Percentiles rank a stretch among this genome's conserved stretches.
Conservation (phyloP, 371 early-diverging fungal species). For the Capillidium heterosporum region DNA sequence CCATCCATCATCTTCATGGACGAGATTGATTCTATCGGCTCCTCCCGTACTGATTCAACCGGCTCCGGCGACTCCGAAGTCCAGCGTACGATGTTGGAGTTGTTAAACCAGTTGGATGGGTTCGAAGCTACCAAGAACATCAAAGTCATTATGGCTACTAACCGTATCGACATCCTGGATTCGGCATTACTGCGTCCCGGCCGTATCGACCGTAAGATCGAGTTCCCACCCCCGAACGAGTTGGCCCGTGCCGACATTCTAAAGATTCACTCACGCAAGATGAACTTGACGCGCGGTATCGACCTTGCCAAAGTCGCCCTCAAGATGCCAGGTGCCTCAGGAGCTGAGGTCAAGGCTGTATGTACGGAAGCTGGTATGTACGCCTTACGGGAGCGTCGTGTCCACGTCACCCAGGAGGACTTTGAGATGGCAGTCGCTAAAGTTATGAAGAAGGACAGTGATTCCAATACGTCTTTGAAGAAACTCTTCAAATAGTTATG, state of each 20-base stretch:
- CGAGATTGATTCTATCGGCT: constrained; percentile 99
- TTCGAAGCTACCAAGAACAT: constrained; percentile 98
- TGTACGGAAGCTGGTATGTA: constrained; percentile 99
- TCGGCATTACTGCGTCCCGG: constrained; percentile 95
- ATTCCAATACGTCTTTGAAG: constrained; percentile 86
- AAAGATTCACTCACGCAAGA: constrained; percentile 98
- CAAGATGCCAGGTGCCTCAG: constrained; percentile 87
- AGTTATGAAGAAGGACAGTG: constrained; percentile 98
- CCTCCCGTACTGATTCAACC: constrained; percentile 71
- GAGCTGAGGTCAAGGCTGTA: constrained; percentile 97
- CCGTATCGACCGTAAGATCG: constrained; percentile 99
- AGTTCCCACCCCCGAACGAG: constrained; percentile 98
- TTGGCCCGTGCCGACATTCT: constrained; percentile 94
- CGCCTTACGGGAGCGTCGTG: constrained; percentile 94
- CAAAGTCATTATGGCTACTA: constrained; percentile 99
- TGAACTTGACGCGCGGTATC: constrained; percentile 98
- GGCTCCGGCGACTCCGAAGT: constrained; percentile 95
- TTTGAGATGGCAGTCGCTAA: constrained; percentile 99
- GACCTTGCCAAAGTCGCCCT: constrained; percentile 92
- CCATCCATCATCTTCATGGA: constrained; percentile 99
- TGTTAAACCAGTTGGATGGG: constrained; percentile 98
- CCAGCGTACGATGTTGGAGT: constrained; percentile 99
- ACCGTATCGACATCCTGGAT: constrained; percentile 97
- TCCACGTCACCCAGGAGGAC: constrained; percentile 99
- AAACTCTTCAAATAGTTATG: constrained; percentile 85